These are phyloP conservation scores for Casuarina glauca DNA, from an alignment of 306 rosid genomes.

Conservation along the genomic window DNA sequence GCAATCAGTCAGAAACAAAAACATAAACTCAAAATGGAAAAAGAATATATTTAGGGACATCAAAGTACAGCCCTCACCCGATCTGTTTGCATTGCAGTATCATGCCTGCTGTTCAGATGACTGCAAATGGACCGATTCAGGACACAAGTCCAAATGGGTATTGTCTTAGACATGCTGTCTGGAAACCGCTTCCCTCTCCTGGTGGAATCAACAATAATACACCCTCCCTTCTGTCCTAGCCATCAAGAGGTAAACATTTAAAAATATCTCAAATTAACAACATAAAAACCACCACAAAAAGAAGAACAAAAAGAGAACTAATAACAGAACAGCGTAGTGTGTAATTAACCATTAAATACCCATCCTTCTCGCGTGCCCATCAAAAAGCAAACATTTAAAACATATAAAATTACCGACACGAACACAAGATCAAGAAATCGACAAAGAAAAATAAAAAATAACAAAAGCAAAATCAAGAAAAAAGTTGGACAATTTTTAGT, in stretches of 20 bases:
- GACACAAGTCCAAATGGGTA: slow-evolving; percentile 92
- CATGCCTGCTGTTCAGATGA: slow-evolving; percentile 36
- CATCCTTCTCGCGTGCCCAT: too few species aligned
- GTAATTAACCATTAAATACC: too few species aligned
- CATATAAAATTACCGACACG: background rate
- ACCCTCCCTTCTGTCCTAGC: slow-evolving; percentile 87
- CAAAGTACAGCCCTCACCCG: slow-evolving; percentile 36
- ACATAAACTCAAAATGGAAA: background rate
- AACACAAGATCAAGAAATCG: background rate
- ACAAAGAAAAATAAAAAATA: too few species aligned
- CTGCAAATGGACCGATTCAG: slow-evolving; percentile 65
- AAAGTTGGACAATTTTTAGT: too few species aligned
- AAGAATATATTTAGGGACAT: background rate
- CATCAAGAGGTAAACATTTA: slow-evolving; percentile 27
- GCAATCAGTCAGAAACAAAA: background rate
- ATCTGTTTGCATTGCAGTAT: slow-evolving; percentile 12
- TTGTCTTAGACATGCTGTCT: slow-evolving; percentile 95
- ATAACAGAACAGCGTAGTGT: too few species aligned
- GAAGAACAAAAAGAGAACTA: background rate
- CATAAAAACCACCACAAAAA: background rate
- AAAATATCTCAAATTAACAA: background rate
- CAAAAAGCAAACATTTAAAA: too few species aligned
- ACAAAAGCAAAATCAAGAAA: too few species aligned
- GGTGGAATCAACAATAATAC: slow-evolving; percentile 86
- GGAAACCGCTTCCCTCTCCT: slow-evolving; percentile 90